Conservation (phyloP, 768 basidiomycete species). For the Pulveroboletus sp. region DNA sequence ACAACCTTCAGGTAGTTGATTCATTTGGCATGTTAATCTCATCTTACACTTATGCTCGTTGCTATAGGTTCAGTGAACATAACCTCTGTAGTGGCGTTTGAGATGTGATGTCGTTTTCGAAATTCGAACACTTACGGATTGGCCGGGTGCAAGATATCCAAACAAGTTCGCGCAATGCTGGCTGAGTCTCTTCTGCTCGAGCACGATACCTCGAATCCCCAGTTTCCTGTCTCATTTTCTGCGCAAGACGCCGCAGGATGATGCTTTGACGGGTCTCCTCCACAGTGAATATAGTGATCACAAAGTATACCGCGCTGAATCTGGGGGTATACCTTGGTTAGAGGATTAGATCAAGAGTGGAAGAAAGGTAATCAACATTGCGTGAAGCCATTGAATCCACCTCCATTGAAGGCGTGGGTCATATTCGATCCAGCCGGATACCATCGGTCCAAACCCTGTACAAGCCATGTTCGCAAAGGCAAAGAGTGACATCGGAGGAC, state of each 20-base stretch:
- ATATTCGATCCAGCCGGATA: conserved; percentile 63
- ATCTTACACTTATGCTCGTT: conserved; percentile 61
- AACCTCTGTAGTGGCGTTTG: conserved; percentile 6
- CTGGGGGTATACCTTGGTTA: conserved; percentile 29
- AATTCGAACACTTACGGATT: conserved; percentile 45
- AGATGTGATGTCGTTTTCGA: not conserved
- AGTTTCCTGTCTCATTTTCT: conserved; percentile 57
- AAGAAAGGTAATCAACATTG: conserved; percentile 43
- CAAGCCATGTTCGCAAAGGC: conserved; percentile 54
- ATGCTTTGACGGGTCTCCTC: conserved; percentile 70
- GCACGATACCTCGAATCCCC: conserved; percentile 61
- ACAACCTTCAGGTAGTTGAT: not conserved
- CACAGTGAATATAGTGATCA: conserved; percentile 51
- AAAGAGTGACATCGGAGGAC: conserved; percentile 72
- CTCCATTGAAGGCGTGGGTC: conserved; percentile 60
- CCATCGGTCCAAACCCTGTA: conserved; percentile 59
- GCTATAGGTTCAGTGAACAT: conserved; percentile 58
- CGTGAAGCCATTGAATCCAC: conserved; percentile 79
- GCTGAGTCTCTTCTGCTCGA: conserved; percentile 57
- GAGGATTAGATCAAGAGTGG: not conserved
- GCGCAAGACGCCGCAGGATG: conserved; percentile 60
- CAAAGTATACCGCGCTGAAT: conserved; percentile 45
- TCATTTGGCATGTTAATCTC: not conserved
- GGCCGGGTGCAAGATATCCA: conserved; percentile 67
- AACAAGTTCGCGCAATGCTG: conserved; percentile 51